phyloP scores from a whole-genome alignment of 1,284 basidiomycete genomes.

The Trichosporon ovoides region DNA sequence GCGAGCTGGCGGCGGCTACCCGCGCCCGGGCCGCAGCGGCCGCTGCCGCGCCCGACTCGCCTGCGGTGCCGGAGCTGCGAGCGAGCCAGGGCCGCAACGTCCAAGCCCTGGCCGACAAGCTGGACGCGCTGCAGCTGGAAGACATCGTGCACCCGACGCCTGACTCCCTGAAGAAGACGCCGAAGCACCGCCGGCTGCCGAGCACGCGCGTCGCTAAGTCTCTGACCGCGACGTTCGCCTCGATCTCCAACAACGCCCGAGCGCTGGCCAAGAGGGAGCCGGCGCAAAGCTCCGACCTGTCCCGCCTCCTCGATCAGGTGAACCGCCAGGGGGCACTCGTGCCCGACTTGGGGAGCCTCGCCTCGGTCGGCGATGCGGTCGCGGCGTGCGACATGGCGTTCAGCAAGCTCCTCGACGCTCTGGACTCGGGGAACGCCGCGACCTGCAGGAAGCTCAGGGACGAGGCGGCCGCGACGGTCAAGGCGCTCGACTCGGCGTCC shows the following conservation, averaged over 20 bases:
- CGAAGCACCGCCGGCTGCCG: slow-evolving; percentile 21
- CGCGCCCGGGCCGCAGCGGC: not conserved
- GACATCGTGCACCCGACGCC: slow-evolving; percentile 15
- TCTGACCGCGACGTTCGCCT: slow-evolving; percentile 14
- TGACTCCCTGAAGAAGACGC: slow-evolving; percentile 7
- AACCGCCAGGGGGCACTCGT: slow-evolving; percentile 10
- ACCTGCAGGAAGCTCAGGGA: not conserved
- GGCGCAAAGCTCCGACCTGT: not conserved
- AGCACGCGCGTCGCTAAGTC: slow-evolving; percentile 11
- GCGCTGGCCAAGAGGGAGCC: slow-evolving; percentile 3
- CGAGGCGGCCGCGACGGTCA: slow-evolving; percentile 7
- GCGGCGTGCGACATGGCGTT: slow-evolving; percentile 24
- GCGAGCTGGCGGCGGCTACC: not conserved
- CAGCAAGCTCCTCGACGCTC: slow-evolving; percentile 25
- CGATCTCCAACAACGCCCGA: slow-evolving; percentile 23
- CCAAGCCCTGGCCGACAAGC: slow-evolving; percentile 20
- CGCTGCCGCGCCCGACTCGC: not conserved
- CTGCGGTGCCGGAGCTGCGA: not conserved
- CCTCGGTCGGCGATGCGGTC: slow-evolving; percentile 16
- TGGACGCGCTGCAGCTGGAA: slow-evolving; percentile 27
- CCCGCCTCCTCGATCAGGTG: slow-evolving; percentile 13
- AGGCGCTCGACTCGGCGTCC: slow-evolving; percentile 9
- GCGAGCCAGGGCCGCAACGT: not conserved
- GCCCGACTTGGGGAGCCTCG: slow-evolving; percentile 18
- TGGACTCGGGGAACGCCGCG: slow-evolving; percentile 16